A percentile compares a stretch with the other conserved stretches of the same genome.
Evolutionary conservation across 371 early-diverging fungal species (phyloP).

Genomic region (Cokeromyces recurvatus): DNA sequence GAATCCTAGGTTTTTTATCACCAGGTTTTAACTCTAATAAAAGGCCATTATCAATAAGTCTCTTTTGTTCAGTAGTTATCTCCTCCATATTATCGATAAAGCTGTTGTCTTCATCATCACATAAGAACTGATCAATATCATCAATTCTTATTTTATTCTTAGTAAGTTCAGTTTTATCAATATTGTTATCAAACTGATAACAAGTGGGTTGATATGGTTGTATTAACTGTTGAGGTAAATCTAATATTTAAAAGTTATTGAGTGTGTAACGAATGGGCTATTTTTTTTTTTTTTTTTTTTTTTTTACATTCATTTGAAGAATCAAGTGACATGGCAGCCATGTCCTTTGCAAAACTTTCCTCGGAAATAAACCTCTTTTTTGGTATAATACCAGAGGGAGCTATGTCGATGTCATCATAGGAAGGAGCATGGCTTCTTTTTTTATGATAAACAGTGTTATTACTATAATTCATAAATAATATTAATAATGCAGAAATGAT

Average conservation of each 20-base stretch:
- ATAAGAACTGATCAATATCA: conserved; percentile 10
- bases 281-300: no score
- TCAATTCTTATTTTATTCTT: conserved; percentile 10
- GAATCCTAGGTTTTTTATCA: conserved; percentile 17
- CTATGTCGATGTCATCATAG: neutral
- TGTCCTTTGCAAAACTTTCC: conserved; percentile 22
- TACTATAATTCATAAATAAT: neutral
- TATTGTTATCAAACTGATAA: no score
- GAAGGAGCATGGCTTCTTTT: neutral
- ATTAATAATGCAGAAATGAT: neutral
- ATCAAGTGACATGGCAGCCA: conserved; percentile 23
- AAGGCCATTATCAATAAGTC: conserved; percentile 9
- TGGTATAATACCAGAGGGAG: neutral
- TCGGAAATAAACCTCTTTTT: conserved; percentile 21
- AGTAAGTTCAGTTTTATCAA: neutral
- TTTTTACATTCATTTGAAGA: neutral
- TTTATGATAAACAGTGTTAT: neutral
- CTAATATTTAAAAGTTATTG: neutral
- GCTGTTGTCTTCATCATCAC: conserved; percentile 9
- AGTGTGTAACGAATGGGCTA: no score
- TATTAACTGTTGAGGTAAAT: neutral
- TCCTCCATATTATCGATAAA: no score
- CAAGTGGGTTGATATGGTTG: no score
- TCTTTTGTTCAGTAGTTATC: no score
- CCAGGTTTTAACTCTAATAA: conserved; percentile 18